These are phyloP conservation scores for Penicillium fimorum DNA, from an alignment of 495 filamentous ascomycete genomes.

Conservation along the genomic window DNA sequence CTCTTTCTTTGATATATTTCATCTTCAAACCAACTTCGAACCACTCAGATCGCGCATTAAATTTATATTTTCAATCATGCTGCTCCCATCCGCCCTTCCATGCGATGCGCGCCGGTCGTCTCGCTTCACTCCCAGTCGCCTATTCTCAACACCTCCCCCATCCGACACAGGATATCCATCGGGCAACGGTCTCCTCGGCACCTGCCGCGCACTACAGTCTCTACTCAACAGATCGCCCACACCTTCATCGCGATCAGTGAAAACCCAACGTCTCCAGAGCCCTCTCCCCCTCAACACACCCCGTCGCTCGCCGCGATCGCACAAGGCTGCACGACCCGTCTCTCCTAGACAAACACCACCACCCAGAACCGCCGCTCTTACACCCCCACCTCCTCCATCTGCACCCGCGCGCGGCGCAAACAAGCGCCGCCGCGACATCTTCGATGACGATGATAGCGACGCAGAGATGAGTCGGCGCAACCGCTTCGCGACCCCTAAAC, in stretches of 20 bases:
- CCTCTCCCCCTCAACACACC: slow-evolving; percentile 51
- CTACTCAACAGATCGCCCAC: slow-evolving; percentile 53
- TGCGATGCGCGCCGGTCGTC: slow-evolving; percentile 63
- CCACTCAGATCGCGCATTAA: slow-evolving; percentile 3
- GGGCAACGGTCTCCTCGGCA: slow-evolving; percentile 60
- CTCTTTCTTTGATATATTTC: slow-evolving; percentile 1
- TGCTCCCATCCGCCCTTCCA: slow-evolving; percentile 68
- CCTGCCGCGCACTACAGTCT: slow-evolving; percentile 70
- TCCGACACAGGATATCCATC: slow-evolving; percentile 50
- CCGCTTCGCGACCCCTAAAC: slow-evolving; percentile 65
- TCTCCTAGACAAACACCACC: slow-evolving; percentile 39
- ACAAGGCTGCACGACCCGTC: slow-evolving; percentile 31
- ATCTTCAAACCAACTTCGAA: slow-evolving; percentile 5
- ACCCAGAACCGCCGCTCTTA: slow-evolving; percentile 21
- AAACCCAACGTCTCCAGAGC: slow-evolving; percentile 49
- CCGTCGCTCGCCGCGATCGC: slow-evolving; percentile 48
- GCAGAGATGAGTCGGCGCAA: slow-evolving; percentile 37
- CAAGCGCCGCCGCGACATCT: slow-evolving; percentile 59
- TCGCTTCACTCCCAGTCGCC: slow-evolving; percentile 57
- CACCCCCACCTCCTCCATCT: slow-evolving; percentile 38
- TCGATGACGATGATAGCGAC: slow-evolving; percentile 51
- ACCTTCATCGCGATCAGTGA: slow-evolving; percentile 37
- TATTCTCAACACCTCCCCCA: slow-evolving; percentile 62
- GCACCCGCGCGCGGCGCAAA: slow-evolving; percentile 51
- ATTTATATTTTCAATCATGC: slow-evolving; percentile 45